phyloP scores from a whole-genome alignment of 768 basidiomycete genomes.

The Suillus discolor region DNA sequence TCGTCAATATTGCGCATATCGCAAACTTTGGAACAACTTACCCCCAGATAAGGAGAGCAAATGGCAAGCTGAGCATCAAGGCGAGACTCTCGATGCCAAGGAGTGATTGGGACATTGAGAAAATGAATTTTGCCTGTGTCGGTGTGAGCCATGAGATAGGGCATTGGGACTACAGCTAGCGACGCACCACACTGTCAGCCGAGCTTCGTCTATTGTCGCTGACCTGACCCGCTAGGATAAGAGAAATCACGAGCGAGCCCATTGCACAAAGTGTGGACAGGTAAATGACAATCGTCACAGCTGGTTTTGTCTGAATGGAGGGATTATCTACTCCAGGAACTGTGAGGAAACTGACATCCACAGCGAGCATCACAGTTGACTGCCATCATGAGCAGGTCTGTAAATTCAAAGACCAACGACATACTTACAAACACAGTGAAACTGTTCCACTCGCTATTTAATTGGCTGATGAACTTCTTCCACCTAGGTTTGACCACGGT shows the following conservation, averaged over 20 bases:
- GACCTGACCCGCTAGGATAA: constrained; percentile 41
- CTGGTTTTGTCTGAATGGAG: constrained; percentile 9
- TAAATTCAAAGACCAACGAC: neutral
- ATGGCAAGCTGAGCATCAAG: constrained; percentile 36
- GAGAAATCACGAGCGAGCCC: constrained; percentile 36
- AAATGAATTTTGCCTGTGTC: constrained; percentile 22
- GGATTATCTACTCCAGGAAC: constrained; percentile 42
- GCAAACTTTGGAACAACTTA: constrained; percentile 14
- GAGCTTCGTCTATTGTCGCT: constrained; percentile 26
- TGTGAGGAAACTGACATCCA: constrained; percentile 55
- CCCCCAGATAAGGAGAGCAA: constrained; percentile 36
- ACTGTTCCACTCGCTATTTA: constrained; percentile 49
- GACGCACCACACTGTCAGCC: constrained; percentile 32
- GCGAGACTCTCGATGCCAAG: constrained; percentile 31
- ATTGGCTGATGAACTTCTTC: constrained; percentile 41
- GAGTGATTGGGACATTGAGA: constrained; percentile 10
- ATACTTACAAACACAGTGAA: constrained; percentile 48
- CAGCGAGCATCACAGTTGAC: constrained; percentile 54
- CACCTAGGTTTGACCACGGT: constrained; percentile 41
- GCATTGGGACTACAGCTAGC: neutral
- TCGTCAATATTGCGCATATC: neutral
- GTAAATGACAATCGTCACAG: constrained; percentile 39
- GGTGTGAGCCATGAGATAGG: neutral
- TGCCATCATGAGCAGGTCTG: constrained; percentile 18
- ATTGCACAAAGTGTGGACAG: constrained; percentile 39